Percentiles rank a stretch among this genome's conserved stretches.
Conservation (phyloP, 768 basidiomycete species). For the Cytidiella melzeri region DNA sequence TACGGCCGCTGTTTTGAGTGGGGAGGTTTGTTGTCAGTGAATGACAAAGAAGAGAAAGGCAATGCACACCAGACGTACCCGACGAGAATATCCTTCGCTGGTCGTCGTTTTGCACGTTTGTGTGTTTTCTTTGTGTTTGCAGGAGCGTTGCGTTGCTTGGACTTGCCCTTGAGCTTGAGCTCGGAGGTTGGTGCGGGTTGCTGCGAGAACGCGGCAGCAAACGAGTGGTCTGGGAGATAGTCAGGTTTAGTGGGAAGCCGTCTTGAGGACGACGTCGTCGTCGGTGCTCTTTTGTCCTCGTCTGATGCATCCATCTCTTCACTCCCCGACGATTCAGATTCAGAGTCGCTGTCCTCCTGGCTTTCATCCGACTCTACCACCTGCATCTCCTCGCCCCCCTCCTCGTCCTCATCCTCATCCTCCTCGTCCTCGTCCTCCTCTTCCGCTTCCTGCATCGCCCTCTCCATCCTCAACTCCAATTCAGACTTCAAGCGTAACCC, state of each 20-base stretch:
- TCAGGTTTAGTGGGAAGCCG: conserved; percentile 28
- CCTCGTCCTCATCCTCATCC: conserved; percentile 22
- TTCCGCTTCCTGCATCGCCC: conserved; percentile 36
- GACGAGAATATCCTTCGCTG: conserved; percentile 45
- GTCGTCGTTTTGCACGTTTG: conserved; percentile 20
- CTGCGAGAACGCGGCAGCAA: conserved; percentile 47
- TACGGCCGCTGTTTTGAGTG: conserved; percentile 38
- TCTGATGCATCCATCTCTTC: conserved; percentile 14
- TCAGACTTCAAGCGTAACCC: conserved; percentile 8
- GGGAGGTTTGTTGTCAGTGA: too few species aligned
- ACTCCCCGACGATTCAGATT: conserved; percentile 12
- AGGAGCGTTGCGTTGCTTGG: conserved; percentile 11
- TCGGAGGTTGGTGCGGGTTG: neutral
- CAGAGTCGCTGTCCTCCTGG: conserved; percentile 15
- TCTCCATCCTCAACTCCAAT: conserved; percentile 31
- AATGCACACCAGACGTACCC: conserved; percentile 36
- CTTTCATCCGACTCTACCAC: conserved; percentile 19
- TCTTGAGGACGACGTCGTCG: conserved; percentile 3
- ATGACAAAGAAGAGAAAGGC: neutral
- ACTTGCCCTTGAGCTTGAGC: conserved; percentile 15
- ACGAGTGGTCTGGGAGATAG: conserved; percentile 64
- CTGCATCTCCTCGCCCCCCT: conserved; percentile 20
- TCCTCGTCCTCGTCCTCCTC: conserved; percentile 23
- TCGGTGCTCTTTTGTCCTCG: conserved; percentile 1
- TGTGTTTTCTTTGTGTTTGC: conserved; percentile 18